Percentiles rank a stretch among this genome's conserved stretches.
These are phyloP conservation scores for Diaporthe citrichinensis DNA, from an alignment of 2,329 filamentous ascomycete genomes.

Conservation along the genomic window DNA sequence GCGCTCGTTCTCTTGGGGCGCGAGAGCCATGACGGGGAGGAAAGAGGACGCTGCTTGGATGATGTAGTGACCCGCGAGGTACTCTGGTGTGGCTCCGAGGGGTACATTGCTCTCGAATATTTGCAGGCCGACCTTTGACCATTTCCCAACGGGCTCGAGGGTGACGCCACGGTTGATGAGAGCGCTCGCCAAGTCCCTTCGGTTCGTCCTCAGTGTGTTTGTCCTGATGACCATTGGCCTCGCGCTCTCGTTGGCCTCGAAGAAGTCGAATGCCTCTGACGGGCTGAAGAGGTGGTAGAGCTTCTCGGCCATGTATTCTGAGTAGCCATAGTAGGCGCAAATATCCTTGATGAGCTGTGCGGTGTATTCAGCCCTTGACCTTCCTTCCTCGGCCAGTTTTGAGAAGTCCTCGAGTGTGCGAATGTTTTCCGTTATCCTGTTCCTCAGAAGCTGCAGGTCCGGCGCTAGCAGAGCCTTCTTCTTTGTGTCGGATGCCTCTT, in stretches of 20 bases:
- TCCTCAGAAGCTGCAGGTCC: slow-evolving; percentile 89
- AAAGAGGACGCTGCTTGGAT: slow-evolving; percentile 97
- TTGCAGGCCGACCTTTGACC: slow-evolving; percentile 97
- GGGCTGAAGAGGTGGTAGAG: slow-evolving; percentile 93
- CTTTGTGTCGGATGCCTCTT: slow-evolving; percentile 57
- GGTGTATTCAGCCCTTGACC: slow-evolving; percentile 90
- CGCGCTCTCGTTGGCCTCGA: slow-evolving; percentile 97
- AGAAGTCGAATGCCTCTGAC: slow-evolving; percentile 96
- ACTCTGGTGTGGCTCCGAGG: slow-evolving; percentile 95
- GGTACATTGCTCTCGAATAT: slow-evolving; percentile 91
- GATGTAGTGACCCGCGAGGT: slow-evolving; percentile 97
- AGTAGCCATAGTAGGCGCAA: slow-evolving; percentile 97
- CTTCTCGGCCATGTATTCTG: slow-evolving; percentile 94
- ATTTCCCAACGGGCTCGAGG: slow-evolving; percentile 96
- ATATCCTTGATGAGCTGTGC: slow-evolving; percentile 90
- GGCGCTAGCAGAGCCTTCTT: slow-evolving; percentile 77
- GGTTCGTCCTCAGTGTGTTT: slow-evolving; percentile 87
- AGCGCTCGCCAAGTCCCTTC: slow-evolving; percentile 87
- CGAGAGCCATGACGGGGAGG: slow-evolving; percentile 96
- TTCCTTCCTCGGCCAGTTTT: slow-evolving; percentile 82
- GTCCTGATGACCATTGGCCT: slow-evolving; percentile 96
- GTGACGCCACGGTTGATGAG: slow-evolving; percentile 97
- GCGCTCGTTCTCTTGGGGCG: slow-evolving; percentile 92
- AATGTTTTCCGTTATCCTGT: slow-evolving; percentile 92
- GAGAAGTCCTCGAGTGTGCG: slow-evolving; percentile 91